Conservation (phyloP, 2,329 filamentous ascomycete genomes). For the Fusarium foetens region DNA sequence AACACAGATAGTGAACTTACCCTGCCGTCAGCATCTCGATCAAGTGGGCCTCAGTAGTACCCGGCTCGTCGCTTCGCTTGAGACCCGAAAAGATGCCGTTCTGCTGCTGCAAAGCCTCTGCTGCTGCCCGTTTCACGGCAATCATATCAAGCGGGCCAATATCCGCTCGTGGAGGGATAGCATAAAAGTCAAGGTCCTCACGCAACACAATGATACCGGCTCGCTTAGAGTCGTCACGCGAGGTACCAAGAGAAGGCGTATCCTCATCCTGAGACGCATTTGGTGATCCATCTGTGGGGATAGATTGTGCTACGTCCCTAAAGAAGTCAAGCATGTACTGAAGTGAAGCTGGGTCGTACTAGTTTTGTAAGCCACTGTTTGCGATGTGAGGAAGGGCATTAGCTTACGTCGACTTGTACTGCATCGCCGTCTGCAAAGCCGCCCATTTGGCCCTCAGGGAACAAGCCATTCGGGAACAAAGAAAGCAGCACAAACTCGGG, state of each 20-base stretch:
- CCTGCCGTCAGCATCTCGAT: conserved; percentile 99
- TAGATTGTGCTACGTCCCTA: conserved; percentile 94
- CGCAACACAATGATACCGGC: conserved; percentile 97
- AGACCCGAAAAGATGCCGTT: conserved; percentile 96
- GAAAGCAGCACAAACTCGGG: conserved; percentile 97
- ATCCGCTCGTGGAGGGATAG: conserved; percentile 85
- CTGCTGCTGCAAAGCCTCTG: conserved; percentile 85
- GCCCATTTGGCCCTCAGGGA: conserved; percentile 95
- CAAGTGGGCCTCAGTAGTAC: conserved; percentile 96
- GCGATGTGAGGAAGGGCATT: neutral
- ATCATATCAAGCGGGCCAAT: conserved; percentile 93
- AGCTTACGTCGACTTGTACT: conserved; percentile 94
- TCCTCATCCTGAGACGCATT: conserved; percentile 72
- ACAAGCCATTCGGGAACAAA: conserved; percentile 97
- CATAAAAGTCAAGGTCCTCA: conserved; percentile 98
- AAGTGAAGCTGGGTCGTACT: conserved; percentile 97
- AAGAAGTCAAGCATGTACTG: conserved; percentile 99
- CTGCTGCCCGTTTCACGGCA: conserved; percentile 92
- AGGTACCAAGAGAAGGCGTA: conserved; percentile 72
- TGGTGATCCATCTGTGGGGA: conserved; percentile 78
- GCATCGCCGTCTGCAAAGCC: conserved; percentile 92
- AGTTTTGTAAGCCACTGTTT: conserved; percentile 37
- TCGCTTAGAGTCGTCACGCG: conserved; percentile 83
- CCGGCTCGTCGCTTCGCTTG: conserved; percentile 93
- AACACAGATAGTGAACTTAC: conserved; percentile 64